A percentile compares a stretch with the other conserved stretches of the same genome.
phyloP scores from a whole-genome alignment of 192 early-diverging fungal genomes.

The Linnemannia hyalina region DNA sequence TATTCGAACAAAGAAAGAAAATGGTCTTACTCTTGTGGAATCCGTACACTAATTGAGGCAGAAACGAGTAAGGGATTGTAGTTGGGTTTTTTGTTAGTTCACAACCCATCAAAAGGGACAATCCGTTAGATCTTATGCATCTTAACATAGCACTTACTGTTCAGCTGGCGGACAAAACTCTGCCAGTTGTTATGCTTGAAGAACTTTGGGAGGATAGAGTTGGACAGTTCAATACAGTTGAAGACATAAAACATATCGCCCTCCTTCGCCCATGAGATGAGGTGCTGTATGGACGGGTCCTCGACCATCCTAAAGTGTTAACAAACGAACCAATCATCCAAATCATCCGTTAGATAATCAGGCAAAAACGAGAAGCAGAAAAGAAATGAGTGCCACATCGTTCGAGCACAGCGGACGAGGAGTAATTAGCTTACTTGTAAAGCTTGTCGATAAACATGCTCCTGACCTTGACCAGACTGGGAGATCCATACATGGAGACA shows the following conservation, averaged over 20 bases:
- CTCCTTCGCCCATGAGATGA: conserved; percentile 83
- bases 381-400: neutral
- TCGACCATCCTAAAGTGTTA: conserved; percentile 74
- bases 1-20: neutral
- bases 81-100: neutral
- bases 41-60: conserved; percentile 70
- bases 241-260: conserved; percentile 92
- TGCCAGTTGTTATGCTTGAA: conserved; percentile 96
- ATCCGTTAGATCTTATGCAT: neutral
- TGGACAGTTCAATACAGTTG: conserved; percentile 87
- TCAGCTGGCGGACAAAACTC: conserved; percentile 91
- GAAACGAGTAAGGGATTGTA: neutral
- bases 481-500: conserved; percentile 53
- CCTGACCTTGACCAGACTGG: conserved; percentile 50
- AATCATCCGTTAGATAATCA: neutral
- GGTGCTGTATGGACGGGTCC: conserved; percentile 69
- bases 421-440: conserved; percentile 31
- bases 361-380: neutral
- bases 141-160: conserved; percentile 65
- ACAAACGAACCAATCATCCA: neutral
- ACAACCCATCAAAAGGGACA: neutral
- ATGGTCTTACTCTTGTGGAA: conserved; percentile 78
- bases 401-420: neutral
- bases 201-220: conserved; percentile 82
- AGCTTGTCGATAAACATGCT: conserved; percentile 57